phyloP scores from a whole-genome alignment of 805 yeast species.

The Nakazawaea sp. region DNA sequence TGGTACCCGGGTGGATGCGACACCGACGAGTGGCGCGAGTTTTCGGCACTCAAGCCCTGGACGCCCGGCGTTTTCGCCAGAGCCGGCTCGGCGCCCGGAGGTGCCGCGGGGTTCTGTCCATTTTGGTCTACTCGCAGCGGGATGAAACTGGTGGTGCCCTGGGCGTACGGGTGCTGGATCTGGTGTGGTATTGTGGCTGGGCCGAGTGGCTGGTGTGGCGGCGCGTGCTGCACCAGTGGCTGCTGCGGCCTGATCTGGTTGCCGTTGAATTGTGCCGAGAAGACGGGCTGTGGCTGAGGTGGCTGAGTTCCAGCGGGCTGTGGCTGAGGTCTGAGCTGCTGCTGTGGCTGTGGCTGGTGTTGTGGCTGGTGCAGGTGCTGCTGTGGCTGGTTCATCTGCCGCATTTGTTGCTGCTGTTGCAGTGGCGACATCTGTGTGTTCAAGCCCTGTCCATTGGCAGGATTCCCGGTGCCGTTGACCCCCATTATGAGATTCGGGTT shows the following conservation, averaged over 20 bases:
- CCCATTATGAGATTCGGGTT: slow-evolving; percentile 10
- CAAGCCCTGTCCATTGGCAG: slow-evolving; percentile 1
- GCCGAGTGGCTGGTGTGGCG: neutral
- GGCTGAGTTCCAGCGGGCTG: slow-evolving; percentile 10
- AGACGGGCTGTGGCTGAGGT: slow-evolving; percentile 1
- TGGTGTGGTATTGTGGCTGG: neutral
- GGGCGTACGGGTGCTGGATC: slow-evolving; percentile 7
- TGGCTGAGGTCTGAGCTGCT: slow-evolving; percentile 4
- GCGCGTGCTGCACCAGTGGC: slow-evolving; percentile 1
- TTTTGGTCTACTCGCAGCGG: slow-evolving; percentile 1
- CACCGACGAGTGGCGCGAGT: slow-evolving; percentile 2
- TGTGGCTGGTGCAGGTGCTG: slow-evolving; percentile 3
- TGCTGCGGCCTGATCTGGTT: slow-evolving; percentile 1
- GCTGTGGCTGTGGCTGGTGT: slow-evolving; percentile 3
- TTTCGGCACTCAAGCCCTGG: neutral
- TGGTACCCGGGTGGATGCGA: slow-evolving; percentile 1
- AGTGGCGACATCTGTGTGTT: too few relatives aligned
- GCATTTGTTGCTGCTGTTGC: slow-evolving; percentile 10
- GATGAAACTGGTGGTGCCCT: slow-evolving; percentile 1
- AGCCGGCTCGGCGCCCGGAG: neutral
- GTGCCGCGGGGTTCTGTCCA: neutral
- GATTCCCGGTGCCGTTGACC: slow-evolving; percentile 1
- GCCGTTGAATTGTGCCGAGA: too few relatives aligned
- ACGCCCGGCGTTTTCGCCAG: slow-evolving; percentile 1
- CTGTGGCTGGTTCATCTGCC: slow-evolving; percentile 4